Evolutionary conservation across 805 yeast species (phyloP).

Genomic region (Kazachstania martiniae): DNA sequence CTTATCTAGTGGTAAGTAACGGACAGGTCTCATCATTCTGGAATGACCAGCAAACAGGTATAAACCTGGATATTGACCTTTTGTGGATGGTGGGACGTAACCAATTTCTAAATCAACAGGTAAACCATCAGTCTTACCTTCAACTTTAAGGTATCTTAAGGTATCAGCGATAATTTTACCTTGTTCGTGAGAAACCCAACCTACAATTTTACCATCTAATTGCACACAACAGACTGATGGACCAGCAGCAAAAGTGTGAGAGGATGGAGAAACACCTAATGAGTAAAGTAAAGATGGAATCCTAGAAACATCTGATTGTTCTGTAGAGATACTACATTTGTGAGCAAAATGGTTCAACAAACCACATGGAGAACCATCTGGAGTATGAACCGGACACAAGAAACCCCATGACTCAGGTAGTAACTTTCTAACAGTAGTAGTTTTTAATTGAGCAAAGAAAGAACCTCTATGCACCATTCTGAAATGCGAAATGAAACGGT

Average conservation of each 20-base stretch:
- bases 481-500: slow-evolving; percentile 96
- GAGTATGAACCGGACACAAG: slow-evolving; percentile 97
- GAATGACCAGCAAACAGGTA: slow-evolving; percentile 85
- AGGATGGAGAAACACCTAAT: slow-evolving; percentile 72
- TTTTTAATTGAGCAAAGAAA: slow-evolving; percentile 94
- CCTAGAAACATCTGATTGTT: slow-evolving; percentile 57
- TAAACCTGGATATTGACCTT: slow-evolving; percentile 96
- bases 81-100: slow-evolving; percentile 87
- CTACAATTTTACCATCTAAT: slow-evolving; percentile 82
- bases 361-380: slow-evolving; percentile 99
- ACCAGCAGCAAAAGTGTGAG: slow-evolving; percentile 71
- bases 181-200: slow-evolving; percentile 88
- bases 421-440: slow-evolving; percentile 92
- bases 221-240: slow-evolving; percentile 85
- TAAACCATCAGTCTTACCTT: slow-evolving; percentile 54
- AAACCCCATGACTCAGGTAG: slow-evolving; percentile 99
- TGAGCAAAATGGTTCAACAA: slow-evolving; percentile 92
- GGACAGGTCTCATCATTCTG: slow-evolving; percentile 93
- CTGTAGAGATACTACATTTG: slow-evolving; percentile 80
- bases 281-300: slow-evolving; percentile 56
- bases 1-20: slow-evolving; percentile 75
- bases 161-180: slow-evolving; percentile 84
- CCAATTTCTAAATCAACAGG: slow-evolving; percentile 89
- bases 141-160: slow-evolving; percentile 84
- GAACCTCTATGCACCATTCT: slow-evolving; percentile 99